A percentile compares a stretch with the other conserved stretches of the same genome.
Evolutionary conservation across 495 filamentous ascomycete species (phyloP).

Genomic region (Aspergillus incahuasiensis): DNA sequence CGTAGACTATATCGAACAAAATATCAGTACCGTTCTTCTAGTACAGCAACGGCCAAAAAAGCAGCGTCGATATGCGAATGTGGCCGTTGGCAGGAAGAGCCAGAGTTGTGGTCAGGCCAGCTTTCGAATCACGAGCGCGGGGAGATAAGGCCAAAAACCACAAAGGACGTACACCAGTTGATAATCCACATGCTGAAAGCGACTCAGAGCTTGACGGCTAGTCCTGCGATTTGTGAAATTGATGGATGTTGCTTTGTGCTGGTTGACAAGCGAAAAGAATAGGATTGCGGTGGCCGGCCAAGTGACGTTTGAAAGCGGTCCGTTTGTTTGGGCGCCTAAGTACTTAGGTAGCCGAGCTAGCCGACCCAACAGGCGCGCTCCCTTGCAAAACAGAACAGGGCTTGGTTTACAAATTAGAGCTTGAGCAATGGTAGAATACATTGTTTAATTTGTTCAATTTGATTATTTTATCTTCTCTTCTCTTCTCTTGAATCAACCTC

Average conservation of each 20-base stretch:
- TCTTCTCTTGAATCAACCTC: slow-evolving; percentile 2
- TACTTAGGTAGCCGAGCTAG: slow-evolving; percentile 8
- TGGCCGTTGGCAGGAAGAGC: neutral
- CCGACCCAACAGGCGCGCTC: neutral
- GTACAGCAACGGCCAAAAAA: no score
- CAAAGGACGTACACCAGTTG: slow-evolving; percentile 78
- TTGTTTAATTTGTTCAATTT: slow-evolving; percentile 1
- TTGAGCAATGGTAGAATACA: neutral
- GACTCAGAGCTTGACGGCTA: slow-evolving; percentile 8
- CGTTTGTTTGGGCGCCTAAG: slow-evolving; percentile 18
- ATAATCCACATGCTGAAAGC: slow-evolving; percentile 80
- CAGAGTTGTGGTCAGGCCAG: slow-evolving; percentile 3
- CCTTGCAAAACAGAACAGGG: no score
- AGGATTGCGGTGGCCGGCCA: slow-evolving; percentile 24
- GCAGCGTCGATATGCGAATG: neutral
- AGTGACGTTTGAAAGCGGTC: slow-evolving; percentile 23
- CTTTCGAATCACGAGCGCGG: neutral
- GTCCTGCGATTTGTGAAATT: neutral
- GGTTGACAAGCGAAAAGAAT: slow-evolving; percentile 27
- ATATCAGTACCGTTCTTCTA: slow-evolving; percentile 9
- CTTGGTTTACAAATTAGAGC: no score
- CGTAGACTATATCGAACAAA: slow-evolving; percentile 64
- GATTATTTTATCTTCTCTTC: slow-evolving; percentile 1
- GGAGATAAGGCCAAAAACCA: neutral
- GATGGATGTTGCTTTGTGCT: neutral